Base-by-base conservation (phyloP, 257 asterid genomes). In the Rehmannia glutinosa region DNA sequence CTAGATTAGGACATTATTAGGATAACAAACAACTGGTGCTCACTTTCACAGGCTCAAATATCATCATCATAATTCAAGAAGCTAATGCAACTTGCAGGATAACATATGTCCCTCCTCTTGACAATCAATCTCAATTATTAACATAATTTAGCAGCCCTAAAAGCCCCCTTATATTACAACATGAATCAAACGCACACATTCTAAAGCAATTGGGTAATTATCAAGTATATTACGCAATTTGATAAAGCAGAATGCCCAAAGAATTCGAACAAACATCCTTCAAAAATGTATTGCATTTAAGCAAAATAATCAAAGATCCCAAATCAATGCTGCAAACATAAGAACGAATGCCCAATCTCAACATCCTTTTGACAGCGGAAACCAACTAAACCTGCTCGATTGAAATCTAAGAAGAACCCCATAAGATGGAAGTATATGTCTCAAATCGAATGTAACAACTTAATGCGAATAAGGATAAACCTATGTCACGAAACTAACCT, bases 401-500 rank as follows among this genome's bases (percentile, higher is more conserved):
- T 21, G 49, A 27, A 39, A 25, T 47, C 21, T 24, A 28, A 70
- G 20, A 39, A 39, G n/a, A n/a, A n/a, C n/a, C n/a, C n/a, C n/a
- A n/a, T n/a, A n/a, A n/a, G n/a, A n/a, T n/a, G n/a, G n/a, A n/a
- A n/a, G 35, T 39, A 7, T 49, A 41, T 24, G 23, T 62, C 45
- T 33, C 39, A 52, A 75, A 38, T 19, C n/a, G 2, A 32, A 28
- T 13, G 2, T 30, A 33, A 42, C 21, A 61, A 42, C 9, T 46
- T 17, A 53, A 25, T n/a, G 51, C 2, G 9, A 27, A 27, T 6
- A 57, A 28, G 19, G n/a, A 30, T 15, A 56, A 60, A 66, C 7
- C 50, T 11, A 25, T 0, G 25, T 20, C 1, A 6, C 33, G 13
- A 45, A 35, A 62, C 87, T 53, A 60, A 92, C 98, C 97, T 90